Percentiles rank a stretch among this genome's conserved stretches.
phyloP scores from a whole-genome alignment of 2,329 filamentous ascomycete species.

The Ophiosphaerella herpotricha region DNA sequence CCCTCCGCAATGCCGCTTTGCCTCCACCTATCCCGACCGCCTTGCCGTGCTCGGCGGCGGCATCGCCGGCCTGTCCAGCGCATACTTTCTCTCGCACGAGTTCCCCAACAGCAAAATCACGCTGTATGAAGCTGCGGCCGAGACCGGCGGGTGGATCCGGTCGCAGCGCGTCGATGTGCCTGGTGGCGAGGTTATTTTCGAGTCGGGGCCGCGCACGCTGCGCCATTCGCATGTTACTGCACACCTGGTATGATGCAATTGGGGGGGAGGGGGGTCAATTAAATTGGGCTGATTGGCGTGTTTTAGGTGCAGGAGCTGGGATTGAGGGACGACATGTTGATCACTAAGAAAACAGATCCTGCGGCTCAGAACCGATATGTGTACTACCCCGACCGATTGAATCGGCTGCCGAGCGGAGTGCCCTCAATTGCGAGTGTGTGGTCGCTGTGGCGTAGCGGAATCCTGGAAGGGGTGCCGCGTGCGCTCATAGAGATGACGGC shows the following conservation, averaged over 20 bases:
- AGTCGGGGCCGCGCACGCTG: constrained; percentile 81
- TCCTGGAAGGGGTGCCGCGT: constrained; percentile 56
- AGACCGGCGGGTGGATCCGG: constrained; percentile 83
- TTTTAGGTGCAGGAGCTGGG: constrained; percentile 62
- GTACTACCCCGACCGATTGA: constrained; percentile 85
- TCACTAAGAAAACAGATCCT: constrained; percentile 56
- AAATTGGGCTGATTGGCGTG: constrained; percentile 7
- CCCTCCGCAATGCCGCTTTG: constrained; percentile 19
- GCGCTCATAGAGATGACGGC: constrained; percentile 45
- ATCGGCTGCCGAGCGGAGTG: constrained; percentile 47
- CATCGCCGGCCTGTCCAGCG: constrained; percentile 57
- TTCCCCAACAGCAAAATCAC: constrained; percentile 74
- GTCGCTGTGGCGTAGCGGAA: constrained; percentile 56
- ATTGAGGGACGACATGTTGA: constrained; percentile 61
- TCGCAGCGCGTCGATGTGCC: constrained; percentile 66
- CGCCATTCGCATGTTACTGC: constrained; percentile 71
- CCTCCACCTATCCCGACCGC: constrained; percentile 38
- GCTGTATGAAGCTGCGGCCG: constrained; percentile 73
- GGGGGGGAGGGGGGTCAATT: not conserved
- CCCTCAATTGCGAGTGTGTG: constrained; percentile 34
- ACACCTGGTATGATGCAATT: constrained; percentile 64
- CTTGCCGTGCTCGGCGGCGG: constrained; percentile 59
- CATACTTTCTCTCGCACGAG: constrained; percentile 72
- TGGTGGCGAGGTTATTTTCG: constrained; percentile 72
- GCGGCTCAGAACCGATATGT: constrained; percentile 72